These are phyloP conservation scores for Besnoitia besnoiti DNA, from an alignment of 169 alveolate genomes.

Conservation along the genomic window DNA sequence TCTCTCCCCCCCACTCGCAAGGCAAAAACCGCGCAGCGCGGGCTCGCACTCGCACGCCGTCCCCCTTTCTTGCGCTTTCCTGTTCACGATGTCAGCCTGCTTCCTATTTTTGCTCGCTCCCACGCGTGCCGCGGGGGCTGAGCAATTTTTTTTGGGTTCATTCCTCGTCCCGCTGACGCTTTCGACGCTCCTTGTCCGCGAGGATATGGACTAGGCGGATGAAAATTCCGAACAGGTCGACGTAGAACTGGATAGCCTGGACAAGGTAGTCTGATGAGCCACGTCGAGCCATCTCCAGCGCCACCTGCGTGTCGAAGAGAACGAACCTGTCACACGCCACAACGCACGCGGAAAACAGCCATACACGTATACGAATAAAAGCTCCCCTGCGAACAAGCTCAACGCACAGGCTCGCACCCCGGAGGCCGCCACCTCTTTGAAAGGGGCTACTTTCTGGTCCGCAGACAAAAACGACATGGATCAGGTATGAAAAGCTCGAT, in stretches of 20 bases:
- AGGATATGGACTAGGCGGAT: conserved; percentile 44
- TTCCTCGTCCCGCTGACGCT: conserved; percentile 42
- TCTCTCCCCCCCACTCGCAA: too few species aligned
- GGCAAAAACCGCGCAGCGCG: too few species aligned
- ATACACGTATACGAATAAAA: too few species aligned
- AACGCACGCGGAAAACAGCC: neutral
- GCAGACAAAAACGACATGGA: too few species aligned
- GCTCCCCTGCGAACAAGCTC: too few species aligned
- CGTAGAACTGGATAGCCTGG: conserved; percentile 58
- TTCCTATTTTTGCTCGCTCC: neutral
- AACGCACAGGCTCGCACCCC: too few species aligned
- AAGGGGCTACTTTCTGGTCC: too few species aligned
- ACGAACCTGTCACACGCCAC: conserved; percentile 43
- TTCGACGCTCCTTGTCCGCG: conserved; percentile 42
- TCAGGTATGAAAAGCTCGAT: too few species aligned
- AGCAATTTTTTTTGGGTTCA: neutral
- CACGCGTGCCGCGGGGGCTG: neutral
- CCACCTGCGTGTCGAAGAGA: conserved; percentile 59
- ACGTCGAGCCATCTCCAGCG: conserved; percentile 39
- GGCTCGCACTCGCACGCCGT: too few species aligned
- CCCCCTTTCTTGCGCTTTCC: too few species aligned
- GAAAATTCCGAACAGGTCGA: conserved; percentile 32
- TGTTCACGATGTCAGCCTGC: too few species aligned
- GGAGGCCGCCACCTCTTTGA: too few species aligned
- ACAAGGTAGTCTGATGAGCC: conserved; percentile 49